A percentile compares a stretch with the other conserved stretches of the same genome.
Conservation (phyloP, 139 green algal species). For the Chlamydomonas eustigma region DNA sequence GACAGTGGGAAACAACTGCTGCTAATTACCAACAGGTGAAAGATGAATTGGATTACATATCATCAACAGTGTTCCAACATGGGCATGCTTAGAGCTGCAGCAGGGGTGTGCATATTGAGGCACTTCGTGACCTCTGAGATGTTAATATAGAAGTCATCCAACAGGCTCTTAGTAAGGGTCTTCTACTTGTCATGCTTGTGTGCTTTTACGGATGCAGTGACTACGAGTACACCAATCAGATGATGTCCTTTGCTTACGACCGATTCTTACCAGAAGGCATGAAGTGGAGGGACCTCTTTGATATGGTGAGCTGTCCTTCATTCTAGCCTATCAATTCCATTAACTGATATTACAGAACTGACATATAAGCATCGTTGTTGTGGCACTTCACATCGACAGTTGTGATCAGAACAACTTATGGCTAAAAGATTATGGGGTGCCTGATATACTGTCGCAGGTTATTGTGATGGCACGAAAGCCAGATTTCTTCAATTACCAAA, state of each 20-base stretch:
- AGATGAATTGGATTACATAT: too few relatives aligned
- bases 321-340: not conserved
- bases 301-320: slow-evolving; percentile 65
- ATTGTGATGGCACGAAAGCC: slow-evolving; percentile 90
- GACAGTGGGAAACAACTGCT: slow-evolving; percentile 85
- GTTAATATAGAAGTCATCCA: too few relatives aligned
- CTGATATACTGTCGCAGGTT: too few relatives aligned
- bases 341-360: not conserved
- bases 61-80: too few relatives aligned
- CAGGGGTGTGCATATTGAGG: too few relatives aligned
- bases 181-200: not conserved
- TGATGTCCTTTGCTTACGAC: slow-evolving; percentile 90
- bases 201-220: slow-evolving; percentile 28
- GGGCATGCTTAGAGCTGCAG: too few relatives aligned
- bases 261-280: slow-evolving; percentile 66
- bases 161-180: not conserved
- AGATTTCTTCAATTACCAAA: slow-evolving; percentile 88
- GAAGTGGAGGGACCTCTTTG: slow-evolving; percentile 89
- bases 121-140: too few relatives aligned
- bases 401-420: too few relatives aligned
- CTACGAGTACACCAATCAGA: slow-evolving; percentile 80
- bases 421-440: too few relatives aligned
- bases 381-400: too few relatives aligned
- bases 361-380: too few relatives aligned
- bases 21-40: slow-evolving; percentile 87